A percentile compares a stretch with the other conserved stretches of the same genome.
These are phyloP conservation scores for Cercospora janseana DNA, from an alignment of 2,329 filamentous ascomycete genomes.

Conservation along the genomic window DNA sequence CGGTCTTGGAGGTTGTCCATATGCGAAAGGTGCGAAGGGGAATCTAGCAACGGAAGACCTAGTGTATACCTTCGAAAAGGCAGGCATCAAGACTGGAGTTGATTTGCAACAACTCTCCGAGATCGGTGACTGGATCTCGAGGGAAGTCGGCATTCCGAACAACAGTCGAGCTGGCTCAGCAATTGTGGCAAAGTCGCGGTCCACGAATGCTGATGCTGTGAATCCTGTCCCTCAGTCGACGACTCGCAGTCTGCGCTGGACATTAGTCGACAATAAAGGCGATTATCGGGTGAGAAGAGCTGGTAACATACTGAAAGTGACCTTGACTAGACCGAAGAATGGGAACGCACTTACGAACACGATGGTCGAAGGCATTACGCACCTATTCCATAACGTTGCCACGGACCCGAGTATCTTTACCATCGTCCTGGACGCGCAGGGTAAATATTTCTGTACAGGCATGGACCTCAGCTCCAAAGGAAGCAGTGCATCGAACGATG, in stretches of 20 bases:
- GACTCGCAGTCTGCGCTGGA: neutral
- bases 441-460: constrained; percentile 29
- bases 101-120: constrained; percentile 26
- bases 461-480: constrained; percentile 25
- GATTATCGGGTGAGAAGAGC: constrained; percentile 17
- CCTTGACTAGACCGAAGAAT: constrained; percentile 22
- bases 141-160: constrained; percentile 24
- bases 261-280: constrained; percentile 3
- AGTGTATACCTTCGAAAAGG: constrained; percentile 30
- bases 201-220: neutral
- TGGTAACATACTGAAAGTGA: constrained; percentile 21
- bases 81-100: constrained; percentile 31
- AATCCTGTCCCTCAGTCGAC: neutral
- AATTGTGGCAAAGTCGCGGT: constrained; percentile 17
- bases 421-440: constrained; percentile 23
- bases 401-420: constrained; percentile 19
- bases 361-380: constrained; percentile 25
- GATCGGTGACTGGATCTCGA: constrained; percentile 32
- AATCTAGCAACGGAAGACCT: constrained; percentile 35
- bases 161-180: constrained; percentile 31
- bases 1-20: constrained; percentile 35
- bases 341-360: constrained; percentile 24
- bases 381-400: constrained; percentile 17
- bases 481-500: constrained; percentile 16
- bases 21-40: constrained; percentile 32